These are phyloP conservation scores for Penicillium palitans DNA, from an alignment of 2,329 filamentous ascomycete genomes.

Conservation along the genomic window DNA sequence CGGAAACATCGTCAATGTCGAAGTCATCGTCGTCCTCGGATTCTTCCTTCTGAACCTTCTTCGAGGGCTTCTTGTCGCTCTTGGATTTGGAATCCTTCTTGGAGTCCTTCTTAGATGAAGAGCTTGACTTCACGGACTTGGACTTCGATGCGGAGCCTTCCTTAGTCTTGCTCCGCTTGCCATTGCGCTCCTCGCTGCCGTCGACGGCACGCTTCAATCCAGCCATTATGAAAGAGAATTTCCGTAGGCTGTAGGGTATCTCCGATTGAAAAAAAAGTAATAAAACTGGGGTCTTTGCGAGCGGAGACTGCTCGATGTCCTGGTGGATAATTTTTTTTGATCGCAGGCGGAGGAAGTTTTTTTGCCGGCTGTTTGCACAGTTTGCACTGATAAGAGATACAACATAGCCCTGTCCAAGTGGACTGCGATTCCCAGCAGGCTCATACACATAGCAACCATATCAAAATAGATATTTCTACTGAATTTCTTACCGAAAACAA, in stretches of 20 bases:
- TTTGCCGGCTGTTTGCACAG: conserved; percentile 36
- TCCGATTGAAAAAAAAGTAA: conserved; percentile 11
- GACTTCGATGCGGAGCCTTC: conserved; percentile 29
- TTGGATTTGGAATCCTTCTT: conserved; percentile 37
- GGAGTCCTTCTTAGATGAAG: conserved; percentile 14
- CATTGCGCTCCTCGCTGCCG: conserved; percentile 39
- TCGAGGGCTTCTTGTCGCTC: conserved; percentile 35
- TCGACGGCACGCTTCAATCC: conserved; percentile 46
- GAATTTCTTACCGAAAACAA: background rate
- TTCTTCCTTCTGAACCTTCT: conserved; percentile 40
- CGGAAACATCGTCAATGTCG: conserved; percentile 55
- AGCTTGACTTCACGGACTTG: conserved; percentile 28
- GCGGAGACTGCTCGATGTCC: conserved; percentile 24
- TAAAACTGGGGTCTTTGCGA: conserved; percentile 16
- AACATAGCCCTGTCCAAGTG: background rate
- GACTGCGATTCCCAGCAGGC: background rate
- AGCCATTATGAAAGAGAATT: conserved; percentile 33
- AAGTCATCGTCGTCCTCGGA: conserved; percentile 52
- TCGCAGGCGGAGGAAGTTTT: conserved; percentile 34
- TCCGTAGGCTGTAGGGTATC: conserved; percentile 13
- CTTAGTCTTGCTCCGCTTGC: conserved; percentile 44
- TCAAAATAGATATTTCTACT: background rate
- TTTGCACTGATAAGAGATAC: conserved; percentile 32
- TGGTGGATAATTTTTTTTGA: conserved; percentile 34
- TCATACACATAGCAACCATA: background rate